phyloP scores from a whole-genome alignment of 2,329 filamentous ascomycete species.

The Pyrenophora graminea region DNA sequence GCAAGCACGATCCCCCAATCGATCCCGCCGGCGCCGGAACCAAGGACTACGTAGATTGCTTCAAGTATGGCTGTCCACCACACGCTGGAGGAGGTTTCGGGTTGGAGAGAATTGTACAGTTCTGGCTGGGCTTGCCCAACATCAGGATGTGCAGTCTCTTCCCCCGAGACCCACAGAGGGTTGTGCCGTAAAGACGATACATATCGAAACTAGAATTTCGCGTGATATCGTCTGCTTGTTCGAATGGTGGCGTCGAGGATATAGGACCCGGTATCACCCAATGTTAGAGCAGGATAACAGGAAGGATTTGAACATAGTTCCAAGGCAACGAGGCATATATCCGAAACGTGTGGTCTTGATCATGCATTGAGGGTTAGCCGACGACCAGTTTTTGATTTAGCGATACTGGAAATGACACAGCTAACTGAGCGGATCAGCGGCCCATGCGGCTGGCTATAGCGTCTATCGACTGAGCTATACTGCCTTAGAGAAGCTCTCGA shows the following conservation, averaged over 20 bases:
- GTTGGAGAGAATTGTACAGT: constrained; percentile 68
- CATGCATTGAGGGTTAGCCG: too few relatives aligned
- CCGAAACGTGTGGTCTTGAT: too few relatives aligned
- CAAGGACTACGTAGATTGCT: constrained; percentile 66
- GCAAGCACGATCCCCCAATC: constrained; percentile 59
- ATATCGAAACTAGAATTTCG: neutral
- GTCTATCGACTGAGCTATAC: too few relatives aligned
- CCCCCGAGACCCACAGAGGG: constrained; percentile 65
- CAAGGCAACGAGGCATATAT: too few relatives aligned
- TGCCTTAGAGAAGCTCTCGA: too few relatives aligned
- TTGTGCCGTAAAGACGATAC: constrained; percentile 47
- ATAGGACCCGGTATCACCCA: neutral
- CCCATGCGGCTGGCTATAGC: too few relatives aligned
- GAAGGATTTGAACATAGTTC: too few relatives aligned
- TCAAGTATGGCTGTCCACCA: constrained; percentile 66
- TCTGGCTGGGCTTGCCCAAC: constrained; percentile 68
- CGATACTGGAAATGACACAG: too few relatives aligned
- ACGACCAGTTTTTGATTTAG: too few relatives aligned
- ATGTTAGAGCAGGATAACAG: too few relatives aligned
- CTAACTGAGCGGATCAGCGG: too few relatives aligned
- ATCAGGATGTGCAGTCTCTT: constrained; percentile 66
- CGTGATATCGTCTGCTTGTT: neutral
- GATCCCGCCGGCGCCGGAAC: constrained; percentile 64
- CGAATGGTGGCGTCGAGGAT: neutral
- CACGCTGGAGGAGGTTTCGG: constrained; percentile 69